Evolutionary conservation across 2,329 filamentous ascomycete species (phyloP), one percentile per base, ranked within the genome.

Genomic region (Didymella exigua): DNA sequence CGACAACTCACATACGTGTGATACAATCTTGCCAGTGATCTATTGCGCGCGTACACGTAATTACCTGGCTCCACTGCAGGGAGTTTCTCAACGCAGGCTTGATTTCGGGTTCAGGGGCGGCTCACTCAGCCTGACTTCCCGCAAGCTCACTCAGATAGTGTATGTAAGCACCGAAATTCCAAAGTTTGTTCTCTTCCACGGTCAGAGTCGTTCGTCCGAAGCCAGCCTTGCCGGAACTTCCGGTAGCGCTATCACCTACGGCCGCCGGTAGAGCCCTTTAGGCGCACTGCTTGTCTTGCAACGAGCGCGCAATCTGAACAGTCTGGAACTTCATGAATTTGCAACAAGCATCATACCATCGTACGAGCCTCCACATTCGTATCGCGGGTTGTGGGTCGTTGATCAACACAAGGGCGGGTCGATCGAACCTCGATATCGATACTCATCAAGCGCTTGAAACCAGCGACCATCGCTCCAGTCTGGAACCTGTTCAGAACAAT

Each of bases 331-430:
- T 46, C 41, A 50, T 50, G 37, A 55, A 47, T 19, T 31, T 46
- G 46, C 46, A 47, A 50, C 52, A 36, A 42, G 42, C 46, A 46
- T 46, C 34, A 49, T 46, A 30, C 40, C 46, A 16, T 36, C 33
- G 33, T 55, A 50, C 41, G 41, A 41, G 46, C 23, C 45, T 49
- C 52, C 46, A 31, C 46, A 46, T 26, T 23, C 38, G 16, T 13
- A 23, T 40, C 14, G 38, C 44, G 38, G 44, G 24, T 23, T 41
- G 52, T 55, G 52, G 52, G 42, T 38, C 52, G n/a, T 19, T 42
- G 52, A 55, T 55, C 52, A 50, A 23, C 46, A 46, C 26, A 19
- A 30, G 46, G 41, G 29, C 52, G 52, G 52, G 52, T 46, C 46
- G 52, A 55, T 55, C 52, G 47, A 46, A 30, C 23, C 9, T 40